Evolutionary conservation across 352 stramenopile genomes (phyloP).

Genomic region (Phytophthora boehmeriae): DNA sequence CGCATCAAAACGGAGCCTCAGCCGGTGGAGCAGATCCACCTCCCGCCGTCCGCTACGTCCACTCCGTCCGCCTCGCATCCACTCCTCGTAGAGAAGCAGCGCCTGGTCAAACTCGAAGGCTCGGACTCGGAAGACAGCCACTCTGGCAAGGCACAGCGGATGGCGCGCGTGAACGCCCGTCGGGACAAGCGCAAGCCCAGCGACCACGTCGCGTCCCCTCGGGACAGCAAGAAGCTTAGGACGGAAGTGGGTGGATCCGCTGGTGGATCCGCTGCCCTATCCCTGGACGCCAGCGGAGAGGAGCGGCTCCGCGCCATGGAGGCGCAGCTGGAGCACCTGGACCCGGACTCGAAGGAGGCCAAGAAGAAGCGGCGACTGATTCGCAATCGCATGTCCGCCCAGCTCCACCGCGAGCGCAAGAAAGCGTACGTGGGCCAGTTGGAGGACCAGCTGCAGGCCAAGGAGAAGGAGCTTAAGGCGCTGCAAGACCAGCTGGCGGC

Average conservation of each 20-base stretch:
- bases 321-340: slow-evolving; percentile 79
- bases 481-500: slow-evolving; percentile 79
- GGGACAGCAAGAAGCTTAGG: slow-evolving; percentile 78
- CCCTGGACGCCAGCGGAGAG: slow-evolving; percentile 69
- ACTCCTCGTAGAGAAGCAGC: slow-evolving; percentile 18
- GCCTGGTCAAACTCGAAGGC: slow-evolving; percentile 64
- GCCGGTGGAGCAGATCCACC: slow-evolving; percentile 68
- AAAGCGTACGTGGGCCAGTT: slow-evolving; percentile 89
- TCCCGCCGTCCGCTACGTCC: slow-evolving; percentile 39
- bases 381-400: slow-evolving; percentile 89
- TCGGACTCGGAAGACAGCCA: slow-evolving; percentile 14
- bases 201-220: slow-evolving; percentile 15
- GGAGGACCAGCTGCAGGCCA: slow-evolving; percentile 82
- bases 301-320: slow-evolving; percentile 86
- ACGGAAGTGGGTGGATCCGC: slow-evolving; percentile 32
- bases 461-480: slow-evolving; percentile 77
- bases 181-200: slow-evolving; percentile 82
- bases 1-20: slow-evolving; percentile 43
- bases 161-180: slow-evolving; percentile 70
- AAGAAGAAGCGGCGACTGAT: slow-evolving; percentile 91
- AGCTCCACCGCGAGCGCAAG: slow-evolving; percentile 88
- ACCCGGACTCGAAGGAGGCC: slow-evolving; percentile 88
- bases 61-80: slow-evolving; percentile 13
- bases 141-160: slow-evolving; percentile 68
- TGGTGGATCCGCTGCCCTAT: too few species aligned